A percentile compares a stretch with the other conserved stretches of the same genome.
Conservation (phyloP, 768 basidiomycete genomes). For the Leccinum longicurvipes region DNA sequence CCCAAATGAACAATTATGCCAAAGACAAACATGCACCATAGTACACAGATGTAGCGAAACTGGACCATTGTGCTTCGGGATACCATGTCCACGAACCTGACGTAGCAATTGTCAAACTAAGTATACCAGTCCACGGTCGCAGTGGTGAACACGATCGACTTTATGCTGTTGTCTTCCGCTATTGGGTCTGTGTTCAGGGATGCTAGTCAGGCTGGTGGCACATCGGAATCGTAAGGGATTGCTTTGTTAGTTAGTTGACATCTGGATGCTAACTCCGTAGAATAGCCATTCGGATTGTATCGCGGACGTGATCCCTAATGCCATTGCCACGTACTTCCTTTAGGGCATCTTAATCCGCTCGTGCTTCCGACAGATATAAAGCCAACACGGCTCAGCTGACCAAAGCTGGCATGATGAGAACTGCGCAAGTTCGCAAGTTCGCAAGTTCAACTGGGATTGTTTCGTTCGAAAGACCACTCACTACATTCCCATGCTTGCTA, state of each 20-base stretch:
- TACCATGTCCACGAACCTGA: conserved; percentile 31
- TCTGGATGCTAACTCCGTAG: not conserved
- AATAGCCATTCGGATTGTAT: conserved; percentile 31
- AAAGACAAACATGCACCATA: too few relatives aligned
- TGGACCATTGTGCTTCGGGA: conserved; percentile 31
- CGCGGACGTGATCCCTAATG: conserved; percentile 28
- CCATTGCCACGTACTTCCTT: conserved; percentile 33
- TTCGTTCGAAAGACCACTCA: conserved; percentile 27
- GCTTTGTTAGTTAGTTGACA: not conserved
- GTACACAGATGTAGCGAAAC: too few relatives aligned
- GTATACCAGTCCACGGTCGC: conserved; percentile 23
- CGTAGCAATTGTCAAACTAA: conserved; percentile 28
- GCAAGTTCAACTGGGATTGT: conserved; percentile 30
- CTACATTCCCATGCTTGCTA: conserved; percentile 28
- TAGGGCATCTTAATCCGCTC: conserved; percentile 33
- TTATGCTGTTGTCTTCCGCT: conserved; percentile 33
- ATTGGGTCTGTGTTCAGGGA: conserved; percentile 33
- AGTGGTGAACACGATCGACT: conserved; percentile 25
- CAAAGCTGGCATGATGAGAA: conserved; percentile 32
- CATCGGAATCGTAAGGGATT: conserved; percentile 15
- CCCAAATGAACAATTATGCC: too few relatives aligned
- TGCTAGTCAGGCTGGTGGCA: conserved; percentile 21
- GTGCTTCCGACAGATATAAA: conserved; percentile 26
- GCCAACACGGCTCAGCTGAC: conserved; percentile 29
- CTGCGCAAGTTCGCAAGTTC: conserved; percentile 29